Evolutionary conservation across 768 basidiomycete genomes (phyloP).

Genomic region (Agaricus blazei): DNA sequence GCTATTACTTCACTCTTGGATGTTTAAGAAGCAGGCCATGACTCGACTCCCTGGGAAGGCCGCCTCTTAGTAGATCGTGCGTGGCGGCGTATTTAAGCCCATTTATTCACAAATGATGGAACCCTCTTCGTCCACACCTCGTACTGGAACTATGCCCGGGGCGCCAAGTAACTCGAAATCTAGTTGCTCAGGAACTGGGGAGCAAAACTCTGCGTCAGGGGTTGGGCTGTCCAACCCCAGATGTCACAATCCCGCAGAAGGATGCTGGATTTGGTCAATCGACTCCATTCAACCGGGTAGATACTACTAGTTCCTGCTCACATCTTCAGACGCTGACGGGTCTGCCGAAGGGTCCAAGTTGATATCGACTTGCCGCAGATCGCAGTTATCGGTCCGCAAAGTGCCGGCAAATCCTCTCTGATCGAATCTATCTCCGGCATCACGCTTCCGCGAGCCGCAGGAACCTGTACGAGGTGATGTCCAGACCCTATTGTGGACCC

Average conservation of each 20-base stretch:
- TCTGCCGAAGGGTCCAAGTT: constrained; percentile 45
- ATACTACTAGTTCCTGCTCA: background rate
- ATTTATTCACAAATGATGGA: too few relatives aligned
- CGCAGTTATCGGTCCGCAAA: constrained; percentile 65
- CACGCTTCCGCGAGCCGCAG: constrained; percentile 48
- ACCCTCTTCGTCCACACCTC: too few relatives aligned
- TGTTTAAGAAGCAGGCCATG: background rate
- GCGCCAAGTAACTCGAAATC: background rate
- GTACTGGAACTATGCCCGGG: background rate
- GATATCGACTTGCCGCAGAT: constrained; percentile 74
- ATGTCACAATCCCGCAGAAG: constrained; percentile 31
- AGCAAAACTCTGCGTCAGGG: constrained; percentile 8
- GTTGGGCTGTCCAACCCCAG: constrained; percentile 41
- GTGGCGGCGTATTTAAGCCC: too few relatives aligned
- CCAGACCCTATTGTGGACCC: background rate
- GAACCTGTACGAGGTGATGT: constrained; percentile 66
- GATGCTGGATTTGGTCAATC: constrained; percentile 49
- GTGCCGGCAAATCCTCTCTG: constrained; percentile 59
- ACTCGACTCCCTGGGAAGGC: background rate
- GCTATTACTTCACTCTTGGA: background rate
- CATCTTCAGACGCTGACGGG: background rate
- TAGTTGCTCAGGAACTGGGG: background rate
- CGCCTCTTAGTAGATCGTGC: too few relatives aligned
- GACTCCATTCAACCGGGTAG: constrained; percentile 50
- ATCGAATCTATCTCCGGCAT: constrained; percentile 62